phyloP scores from a whole-genome alignment of 2,329 filamentous ascomycete genomes.

The Gnomoniopsis sp. region DNA sequence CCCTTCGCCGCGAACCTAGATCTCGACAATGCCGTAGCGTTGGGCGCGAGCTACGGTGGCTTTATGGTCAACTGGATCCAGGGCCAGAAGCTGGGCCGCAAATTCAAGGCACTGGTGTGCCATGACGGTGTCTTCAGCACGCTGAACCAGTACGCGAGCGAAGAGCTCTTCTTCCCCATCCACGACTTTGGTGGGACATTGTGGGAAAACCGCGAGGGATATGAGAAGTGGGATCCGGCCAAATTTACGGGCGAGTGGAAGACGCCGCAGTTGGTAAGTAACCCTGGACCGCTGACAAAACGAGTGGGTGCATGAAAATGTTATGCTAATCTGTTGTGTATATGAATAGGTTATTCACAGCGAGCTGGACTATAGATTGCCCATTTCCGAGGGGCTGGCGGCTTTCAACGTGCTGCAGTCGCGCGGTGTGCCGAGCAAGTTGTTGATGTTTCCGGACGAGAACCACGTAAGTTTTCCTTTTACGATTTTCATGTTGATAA shows the following conservation, averaged over 20 bases:
- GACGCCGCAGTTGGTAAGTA: slow-evolving; percentile 74
- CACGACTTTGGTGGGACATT: slow-evolving; percentile 64
- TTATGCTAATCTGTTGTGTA: background rate
- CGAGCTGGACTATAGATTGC: slow-evolving; percentile 61
- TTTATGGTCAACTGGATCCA: slow-evolving; percentile 92
- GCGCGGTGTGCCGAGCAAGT: slow-evolving; percentile 63
- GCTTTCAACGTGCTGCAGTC: slow-evolving; percentile 71
- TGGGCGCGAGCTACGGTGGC: slow-evolving; percentile 73
- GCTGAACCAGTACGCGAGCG: slow-evolving; percentile 59
- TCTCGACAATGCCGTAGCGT: slow-evolving; percentile 63
- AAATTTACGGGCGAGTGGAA: slow-evolving; percentile 66
- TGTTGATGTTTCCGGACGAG: slow-evolving; percentile 72
- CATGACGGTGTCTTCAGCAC: slow-evolving; percentile 85
- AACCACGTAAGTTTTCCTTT: slow-evolving; percentile 43
- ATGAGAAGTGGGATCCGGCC: slow-evolving; percentile 69
- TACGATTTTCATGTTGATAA: background rate
- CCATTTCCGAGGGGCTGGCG: slow-evolving; percentile 53
- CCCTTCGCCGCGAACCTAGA: slow-evolving; percentile 61
- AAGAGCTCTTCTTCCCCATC: slow-evolving; percentile 68
- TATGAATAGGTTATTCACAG: slow-evolving; percentile 58
- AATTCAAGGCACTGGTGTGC: slow-evolving; percentile 84
- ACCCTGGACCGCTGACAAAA: background rate
- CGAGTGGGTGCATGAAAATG: background rate
- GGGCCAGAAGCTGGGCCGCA: slow-evolving; percentile 74
- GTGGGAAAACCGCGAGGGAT: slow-evolving; percentile 60